phyloP scores from a whole-genome alignment of 495 filamentous ascomycete species.

The Penicillium lagena region DNA sequence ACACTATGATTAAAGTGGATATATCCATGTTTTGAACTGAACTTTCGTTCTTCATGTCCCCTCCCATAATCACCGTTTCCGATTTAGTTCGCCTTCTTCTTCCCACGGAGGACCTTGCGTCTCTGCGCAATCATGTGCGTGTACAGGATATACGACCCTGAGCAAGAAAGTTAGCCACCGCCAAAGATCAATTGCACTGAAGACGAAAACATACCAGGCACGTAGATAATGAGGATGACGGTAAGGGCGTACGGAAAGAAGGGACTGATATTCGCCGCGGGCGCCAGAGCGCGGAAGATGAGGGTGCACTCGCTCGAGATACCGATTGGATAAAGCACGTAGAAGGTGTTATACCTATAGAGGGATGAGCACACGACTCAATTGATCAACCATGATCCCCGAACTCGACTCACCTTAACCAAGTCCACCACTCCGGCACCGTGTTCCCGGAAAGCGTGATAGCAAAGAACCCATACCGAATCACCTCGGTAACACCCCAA shows the following conservation, averaged over 20 bases:
- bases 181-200: background rate
- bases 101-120: slow-evolving; percentile 56
- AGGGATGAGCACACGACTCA: too few species aligned
- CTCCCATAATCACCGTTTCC: background rate
- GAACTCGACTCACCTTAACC: slow-evolving; percentile 53
- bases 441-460: slow-evolving; percentile 53
- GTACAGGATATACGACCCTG: slow-evolving; percentile 83
- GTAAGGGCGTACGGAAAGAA: slow-evolving; percentile 54
- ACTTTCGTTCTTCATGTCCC: background rate
- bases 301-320: slow-evolving; percentile 80
- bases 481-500: slow-evolving; percentile 81
- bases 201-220: slow-evolving; percentile 60
- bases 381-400: too few species aligned
- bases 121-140: slow-evolving; percentile 92
- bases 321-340: slow-evolving; percentile 84
- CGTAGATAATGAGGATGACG: slow-evolving; percentile 62
- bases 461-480: slow-evolving; percentile 85
- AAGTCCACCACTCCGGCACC: slow-evolving; percentile 61
- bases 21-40: background rate
- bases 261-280: slow-evolving; percentile 44
- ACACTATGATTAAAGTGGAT: slow-evolving; percentile 1
- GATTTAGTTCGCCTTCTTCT: slow-evolving; percentile 20
- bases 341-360: slow-evolving; percentile 78
- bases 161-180: slow-evolving; percentile 11
- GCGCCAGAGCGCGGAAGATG: slow-evolving; percentile 57